A percentile compares a stretch with the other conserved stretches of the same genome.
These are phyloP conservation scores for Yarrowia galli DNA, from an alignment of 1,139 yeast genomes.

Conservation along the genomic window DNA sequence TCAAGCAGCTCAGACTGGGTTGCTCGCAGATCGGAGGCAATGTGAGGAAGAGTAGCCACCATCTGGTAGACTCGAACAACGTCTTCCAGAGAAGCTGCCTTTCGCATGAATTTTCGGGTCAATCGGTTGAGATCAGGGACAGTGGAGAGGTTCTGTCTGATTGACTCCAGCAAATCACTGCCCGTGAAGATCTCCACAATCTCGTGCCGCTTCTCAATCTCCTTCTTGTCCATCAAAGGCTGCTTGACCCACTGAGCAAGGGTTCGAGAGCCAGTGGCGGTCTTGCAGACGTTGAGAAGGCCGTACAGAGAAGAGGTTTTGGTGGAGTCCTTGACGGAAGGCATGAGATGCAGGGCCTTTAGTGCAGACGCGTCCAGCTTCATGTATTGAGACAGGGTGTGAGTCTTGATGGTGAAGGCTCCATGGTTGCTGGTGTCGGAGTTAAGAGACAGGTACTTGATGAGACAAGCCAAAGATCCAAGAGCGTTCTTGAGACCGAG, in stretches of 20 bases:
- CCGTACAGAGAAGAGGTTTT: slow-evolving; percentile 77
- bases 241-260: slow-evolving; percentile 95
- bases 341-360: slow-evolving; percentile 85
- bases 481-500: slow-evolving; percentile 56
- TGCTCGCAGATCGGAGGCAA: slow-evolving; percentile 61
- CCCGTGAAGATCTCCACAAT: slow-evolving; percentile 62
- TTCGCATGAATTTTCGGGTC: slow-evolving; percentile 66
- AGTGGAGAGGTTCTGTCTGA: slow-evolving; percentile 65
- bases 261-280: slow-evolving; percentile 83
- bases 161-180: slow-evolving; percentile 68
- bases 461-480: slow-evolving; percentile 67
- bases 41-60: slow-evolving; percentile 71
- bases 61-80: slow-evolving; percentile 90
- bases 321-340: slow-evolving; percentile 57
- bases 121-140: slow-evolving; percentile 86
- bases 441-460: slow-evolving; percentile 69
- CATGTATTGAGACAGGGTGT: slow-evolving; percentile 80
- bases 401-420: slow-evolving; percentile 62
- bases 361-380: slow-evolving; percentile 90
- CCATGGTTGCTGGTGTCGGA: slow-evolving; percentile 62
- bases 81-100: slow-evolving; percentile 72
- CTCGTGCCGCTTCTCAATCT: slow-evolving; percentile 71
- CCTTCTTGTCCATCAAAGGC: slow-evolving; percentile 72
- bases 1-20: slow-evolving; percentile 52
- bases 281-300: slow-evolving; percentile 83